Evolutionary conservation across 495 filamentous ascomycete genomes (phyloP), one percentile per base, ranked within the genome.

Genomic region (Penicillium fimorum): DNA sequence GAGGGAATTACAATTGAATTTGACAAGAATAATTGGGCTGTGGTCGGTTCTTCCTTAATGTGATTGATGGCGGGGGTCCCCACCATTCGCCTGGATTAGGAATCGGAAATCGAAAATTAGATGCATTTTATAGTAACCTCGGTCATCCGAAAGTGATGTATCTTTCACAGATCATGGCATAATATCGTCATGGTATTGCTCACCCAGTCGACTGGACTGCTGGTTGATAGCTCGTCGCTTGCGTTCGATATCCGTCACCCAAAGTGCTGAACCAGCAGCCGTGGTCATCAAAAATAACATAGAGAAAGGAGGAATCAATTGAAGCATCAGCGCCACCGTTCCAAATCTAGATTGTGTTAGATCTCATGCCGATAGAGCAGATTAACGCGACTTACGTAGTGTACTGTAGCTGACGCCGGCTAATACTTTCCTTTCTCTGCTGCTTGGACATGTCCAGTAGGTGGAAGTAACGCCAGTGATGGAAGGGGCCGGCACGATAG

Each of bases 261-360:
- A 87, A 38, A 88, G 66, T 5, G 84, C 84, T 54, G 81, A 79
- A 11, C 85, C 84, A 50, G 79, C 78, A 20, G 85, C 83, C 24
- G 83, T 85, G 17, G 85, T 86, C 63, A 88, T 71, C 29, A 88
- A 71, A 60, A 88, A 88, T 24, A 87, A 66, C 84, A 88, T 87
- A 44, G 81, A 84, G 43, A 86, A 67, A 3, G 81, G 76, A 11
- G 85, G 85, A 22, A 87, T 70, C 24, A 88, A 67, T 63, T 88
- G 85, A 30, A 88, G 67, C 15, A 84, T 43, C 56, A 87, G 66
- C 30, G 83, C 82, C 11, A 85, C 67, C 4, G 83, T 82, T 27
- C 85, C 85, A 60, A 87, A 86, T 44, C 83, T 83, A 61, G 20
- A 38, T 5, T 13, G 7, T 22, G 24, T 47, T 27, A 58, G 56